A percentile compares a stretch with the other conserved stretches of the same genome.
These are phyloP conservation scores for Fusarium sp. DNA, from an alignment of 2,329 filamentous ascomycete genomes.

Conservation along the genomic window DNA sequence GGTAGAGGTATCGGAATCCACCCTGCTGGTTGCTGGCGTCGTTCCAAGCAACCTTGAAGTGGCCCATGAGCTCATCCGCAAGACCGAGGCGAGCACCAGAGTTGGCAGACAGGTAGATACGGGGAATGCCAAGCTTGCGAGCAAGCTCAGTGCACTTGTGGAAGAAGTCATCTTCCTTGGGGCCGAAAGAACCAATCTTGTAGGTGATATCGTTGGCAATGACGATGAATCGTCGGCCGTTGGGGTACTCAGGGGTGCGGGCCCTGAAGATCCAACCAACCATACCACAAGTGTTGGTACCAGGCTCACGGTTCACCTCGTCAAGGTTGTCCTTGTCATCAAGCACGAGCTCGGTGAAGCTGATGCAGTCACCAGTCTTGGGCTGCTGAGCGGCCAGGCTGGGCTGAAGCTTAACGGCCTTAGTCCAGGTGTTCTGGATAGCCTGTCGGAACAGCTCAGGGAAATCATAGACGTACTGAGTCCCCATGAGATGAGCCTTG, in stretches of 20 bases:
- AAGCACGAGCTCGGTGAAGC: conserved; percentile 92
- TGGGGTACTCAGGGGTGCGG: conserved; percentile 94
- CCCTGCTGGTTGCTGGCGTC: conserved; percentile 81
- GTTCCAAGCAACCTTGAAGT: conserved; percentile 98
- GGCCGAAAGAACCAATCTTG: conserved; percentile 98
- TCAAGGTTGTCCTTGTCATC: conserved; percentile 93
- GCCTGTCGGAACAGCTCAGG: conserved; percentile 98
- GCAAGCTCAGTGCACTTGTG: conserved; percentile 98
- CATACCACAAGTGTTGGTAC: conserved; percentile 97
- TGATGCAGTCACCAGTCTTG: conserved; percentile 88
- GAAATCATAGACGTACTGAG: conserved; percentile 99
- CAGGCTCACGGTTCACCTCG: conserved; percentile 94
- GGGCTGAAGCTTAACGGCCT: conserved; percentile 79
- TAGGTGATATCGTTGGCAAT: conserved; percentile 99
- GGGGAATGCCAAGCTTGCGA: conserved; percentile 91
- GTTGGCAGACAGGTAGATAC: conserved; percentile 98
- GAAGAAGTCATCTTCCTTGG: conserved; percentile 98
- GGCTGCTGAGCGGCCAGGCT: conserved; percentile 84
- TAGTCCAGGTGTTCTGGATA: conserved; percentile 93
- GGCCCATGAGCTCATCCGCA: conserved; percentile 94
- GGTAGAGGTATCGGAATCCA: conserved; percentile 97
- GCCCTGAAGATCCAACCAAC: conserved; percentile 97
- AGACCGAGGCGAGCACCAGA: conserved; percentile 97
- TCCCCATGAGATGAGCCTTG: conserved; percentile 99
- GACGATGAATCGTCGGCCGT: conserved; percentile 91